Base-by-base conservation (phyloP, 2,329 filamentous ascomycete genomes). In the Exserohilum rostratum region DNA sequence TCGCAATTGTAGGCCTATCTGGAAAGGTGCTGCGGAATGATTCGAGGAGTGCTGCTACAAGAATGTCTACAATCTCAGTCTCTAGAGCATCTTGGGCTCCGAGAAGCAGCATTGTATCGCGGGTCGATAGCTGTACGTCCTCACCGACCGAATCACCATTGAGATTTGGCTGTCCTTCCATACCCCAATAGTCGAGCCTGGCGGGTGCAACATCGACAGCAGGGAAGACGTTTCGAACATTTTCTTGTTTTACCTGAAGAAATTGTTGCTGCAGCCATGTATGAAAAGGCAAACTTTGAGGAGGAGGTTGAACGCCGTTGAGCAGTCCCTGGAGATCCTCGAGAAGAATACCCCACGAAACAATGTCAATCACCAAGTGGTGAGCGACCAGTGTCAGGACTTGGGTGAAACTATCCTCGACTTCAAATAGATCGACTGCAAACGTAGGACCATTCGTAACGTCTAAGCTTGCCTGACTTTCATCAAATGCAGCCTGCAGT, bases 11-110 rank as follows among this genome's bases (percentile, higher is more conserved):
- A 1, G 67, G 29, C 9, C 79, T 70, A 40, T 79, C 76, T 0
- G 65, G 60, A 53, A 82, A 82, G 0, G 73, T 71, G 15, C 71
- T 69, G 3, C 71, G 73, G 62, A 82, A 82, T 0, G 80, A 77
- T 46, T 80, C 67, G 6, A 73, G 55, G 11, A 76, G 50, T 7
- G 68, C 69, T 2, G 73, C 70, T 3, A 76, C 63, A 31, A 77
- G 60, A 3, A 76, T 64, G 48, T 77, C 75, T 1, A 76, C 53
- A 2, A 70, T 71, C 43, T 76, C 72, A 0, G 74, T 76, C 4
- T 63, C 59, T 13, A 76, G 45, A 9, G 70, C 67, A 40, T 71
- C 67, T 44, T 77, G 72, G 15, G 66, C 65, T 9, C 69, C 69
- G 5, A 73, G 55, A 0, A 73, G 53, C 3, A 71, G 53, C 67